A percentile compares a stretch with the other conserved stretches of the same genome.
phyloP scores from a whole-genome alignment of 176 grass and related monocot species.

The Lolium rigidum region DNA sequence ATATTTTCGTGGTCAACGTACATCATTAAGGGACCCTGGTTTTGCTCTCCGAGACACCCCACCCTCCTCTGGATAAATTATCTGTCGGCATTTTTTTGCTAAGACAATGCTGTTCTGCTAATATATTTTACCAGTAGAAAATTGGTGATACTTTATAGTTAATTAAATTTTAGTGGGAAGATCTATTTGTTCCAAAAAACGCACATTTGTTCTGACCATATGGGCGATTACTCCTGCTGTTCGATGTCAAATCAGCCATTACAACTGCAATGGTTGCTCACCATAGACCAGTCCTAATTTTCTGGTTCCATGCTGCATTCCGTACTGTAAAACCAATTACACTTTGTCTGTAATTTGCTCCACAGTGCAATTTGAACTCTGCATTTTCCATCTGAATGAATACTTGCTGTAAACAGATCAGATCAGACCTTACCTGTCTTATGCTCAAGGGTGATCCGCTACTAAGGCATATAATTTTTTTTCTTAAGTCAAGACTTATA shows the following conservation, averaged over 20 bases:
- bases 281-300: not conserved
- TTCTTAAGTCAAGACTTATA: too few relatives aligned
- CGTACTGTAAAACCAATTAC: conserved; percentile 9
- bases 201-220: not conserved
- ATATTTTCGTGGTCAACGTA: not conserved
- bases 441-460: not conserved
- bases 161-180: not conserved
- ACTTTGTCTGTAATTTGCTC: conserved; percentile 9
- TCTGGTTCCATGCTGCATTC: not conserved
- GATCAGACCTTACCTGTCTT: not conserved
- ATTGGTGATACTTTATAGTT: not conserved
- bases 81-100: not conserved
- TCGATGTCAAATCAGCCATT: not conserved
- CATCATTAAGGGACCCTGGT: not conserved
- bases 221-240: not conserved
- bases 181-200: conserved; percentile 5
- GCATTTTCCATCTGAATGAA: conserved; percentile 1
- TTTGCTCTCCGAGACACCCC: not conserved
- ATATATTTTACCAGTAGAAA: not conserved
- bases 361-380: not conserved
- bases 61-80: not conserved
- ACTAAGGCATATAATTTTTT: too few relatives aligned
- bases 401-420: not conserved
- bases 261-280: not conserved
- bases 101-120: not conserved